Evolutionary conservation across 2,329 filamentous ascomycete genomes (phyloP).

Genomic region (Alternaria consortialis): DNA sequence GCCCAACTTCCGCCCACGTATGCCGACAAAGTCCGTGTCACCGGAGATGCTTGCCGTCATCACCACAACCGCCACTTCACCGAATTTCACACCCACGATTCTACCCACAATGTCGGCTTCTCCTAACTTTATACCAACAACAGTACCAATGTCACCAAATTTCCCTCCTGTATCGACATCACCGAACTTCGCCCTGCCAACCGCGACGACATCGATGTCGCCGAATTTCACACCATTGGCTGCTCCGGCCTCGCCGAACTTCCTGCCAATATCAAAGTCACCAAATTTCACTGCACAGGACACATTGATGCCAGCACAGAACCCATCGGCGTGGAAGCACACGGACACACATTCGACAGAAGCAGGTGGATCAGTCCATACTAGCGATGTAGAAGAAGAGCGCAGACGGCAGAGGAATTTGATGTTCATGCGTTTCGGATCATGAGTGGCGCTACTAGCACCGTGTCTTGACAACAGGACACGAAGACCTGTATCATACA

Average conservation of each 20-base stretch:
- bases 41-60: conserved; percentile 4
- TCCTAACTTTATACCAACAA: not conserved
- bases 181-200: conserved; percentile 22
- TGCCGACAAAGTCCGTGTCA: conserved; percentile 9
- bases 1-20: conserved; percentile 22
- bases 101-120: not conserved
- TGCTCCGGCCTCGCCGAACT: conserved; percentile 14
- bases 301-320: not conserved
- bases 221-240: conserved; percentile 6
- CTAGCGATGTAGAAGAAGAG: conserved; percentile 12
- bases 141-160: conserved; percentile 2
- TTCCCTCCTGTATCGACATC: conserved; percentile 13
- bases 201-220: not conserved
- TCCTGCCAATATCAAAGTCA: not conserved
- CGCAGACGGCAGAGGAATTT: conserved; percentile 27
- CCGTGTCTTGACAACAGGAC: too few relatives aligned
- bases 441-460: not conserved
- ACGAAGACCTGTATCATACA: too few relatives aligned
- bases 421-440: conserved; percentile 30
- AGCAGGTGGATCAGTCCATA: not conserved
- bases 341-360: not conserved
- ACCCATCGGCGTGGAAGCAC: not conserved
- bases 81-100: conserved; percentile 12
- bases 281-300: not conserved
- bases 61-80: conserved; percentile 3